Percentiles rank a stretch among this genome's conserved stretches.
Conservation (phyloP, 805 yeast genomes). For the Yarrowia yakushimensis region DNA sequence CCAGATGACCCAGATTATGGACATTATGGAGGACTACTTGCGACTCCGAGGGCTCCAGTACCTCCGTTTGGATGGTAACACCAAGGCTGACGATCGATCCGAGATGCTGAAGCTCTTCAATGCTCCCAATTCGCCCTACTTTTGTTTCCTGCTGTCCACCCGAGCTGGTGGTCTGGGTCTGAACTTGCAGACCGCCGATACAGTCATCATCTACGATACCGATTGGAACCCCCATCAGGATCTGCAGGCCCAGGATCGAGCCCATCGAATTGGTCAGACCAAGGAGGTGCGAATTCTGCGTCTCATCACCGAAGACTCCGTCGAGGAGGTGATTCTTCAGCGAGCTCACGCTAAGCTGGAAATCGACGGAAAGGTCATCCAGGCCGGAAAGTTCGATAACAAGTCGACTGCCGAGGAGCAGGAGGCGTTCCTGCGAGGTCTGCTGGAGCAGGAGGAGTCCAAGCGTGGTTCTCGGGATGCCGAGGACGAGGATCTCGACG, state of each 20-base stretch:
- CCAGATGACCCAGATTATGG: slow-evolving; percentile 99
- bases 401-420: slow-evolving; percentile 96
- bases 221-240: slow-evolving; percentile 99
- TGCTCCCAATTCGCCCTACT: slow-evolving; percentile 79
- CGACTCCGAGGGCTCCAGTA: slow-evolving; percentile 69
- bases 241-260: slow-evolving; percentile 98
- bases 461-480: slow-evolving; percentile 47
- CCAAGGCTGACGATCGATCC: slow-evolving; percentile 96
- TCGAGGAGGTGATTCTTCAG: slow-evolving; percentile 89
- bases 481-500: slow-evolving; percentile 74
- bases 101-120: slow-evolving; percentile 72
- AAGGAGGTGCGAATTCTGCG: slow-evolving; percentile 93
- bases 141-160: slow-evolving; percentile 83
- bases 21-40: slow-evolving; percentile 94
- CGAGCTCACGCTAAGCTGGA: slow-evolving; percentile 90
- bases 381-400: slow-evolving; percentile 97
- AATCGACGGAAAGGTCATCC: slow-evolving; percentile 96
- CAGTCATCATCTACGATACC: slow-evolving; percentile 93
- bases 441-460: slow-evolving; percentile 80
- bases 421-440: slow-evolving; percentile 84
- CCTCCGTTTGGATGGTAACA: slow-evolving; percentile 88
- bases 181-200: slow-evolving; percentile 94
- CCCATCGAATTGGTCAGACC: slow-evolving; percentile 97
- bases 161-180: slow-evolving; percentile 98
- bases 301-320: slow-evolving; percentile 85